phyloP scores from a whole-genome alignment of 768 basidiomycete genomes.

The Dentipellis fragilis region DNA sequence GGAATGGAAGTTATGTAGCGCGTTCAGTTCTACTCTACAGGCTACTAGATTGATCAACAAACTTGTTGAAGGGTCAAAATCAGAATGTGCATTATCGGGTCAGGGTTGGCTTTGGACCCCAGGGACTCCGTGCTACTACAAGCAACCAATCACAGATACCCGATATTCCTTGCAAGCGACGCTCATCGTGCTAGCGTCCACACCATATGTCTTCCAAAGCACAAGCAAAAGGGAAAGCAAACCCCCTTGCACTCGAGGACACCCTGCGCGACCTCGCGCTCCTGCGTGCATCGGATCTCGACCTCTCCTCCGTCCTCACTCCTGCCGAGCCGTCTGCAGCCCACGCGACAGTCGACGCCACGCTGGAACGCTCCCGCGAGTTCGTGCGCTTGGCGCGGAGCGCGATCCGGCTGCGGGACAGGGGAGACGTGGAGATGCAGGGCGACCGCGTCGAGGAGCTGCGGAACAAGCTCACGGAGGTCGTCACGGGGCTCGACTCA shows the following conservation, averaged over 20 bases:
- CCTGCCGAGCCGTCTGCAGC: neutral
- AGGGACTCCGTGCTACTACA: too few relatives aligned
- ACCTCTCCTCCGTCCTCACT: constrained; percentile 25
- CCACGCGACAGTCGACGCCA: constrained; percentile 18
- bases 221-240: constrained; percentile 18
- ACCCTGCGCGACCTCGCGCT: constrained; percentile 67
- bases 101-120: too few relatives aligned
- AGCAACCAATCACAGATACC: too few relatives aligned
- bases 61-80: too few relatives aligned
- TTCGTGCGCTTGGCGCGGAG: constrained; percentile 46
- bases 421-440: constrained; percentile 1
- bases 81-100: too few relatives aligned
- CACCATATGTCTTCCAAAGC: neutral
- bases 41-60: too few relatives aligned
- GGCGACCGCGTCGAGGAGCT: neutral
- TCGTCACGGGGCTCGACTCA: neutral
- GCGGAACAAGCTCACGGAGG: neutral
- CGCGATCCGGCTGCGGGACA: neutral
- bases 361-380: constrained; percentile 45
- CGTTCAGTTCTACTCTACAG: too few relatives aligned
- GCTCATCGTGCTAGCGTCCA: neutral
- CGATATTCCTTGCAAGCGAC: too few relatives aligned
- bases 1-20: too few relatives aligned
- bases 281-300: constrained; percentile 47
- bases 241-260: constrained; percentile 47